A percentile compares a stretch with the other conserved stretches of the same genome.
Conservation (phyloP, 768 basidiomycete genomes). For the Boletus fagicola region DNA sequence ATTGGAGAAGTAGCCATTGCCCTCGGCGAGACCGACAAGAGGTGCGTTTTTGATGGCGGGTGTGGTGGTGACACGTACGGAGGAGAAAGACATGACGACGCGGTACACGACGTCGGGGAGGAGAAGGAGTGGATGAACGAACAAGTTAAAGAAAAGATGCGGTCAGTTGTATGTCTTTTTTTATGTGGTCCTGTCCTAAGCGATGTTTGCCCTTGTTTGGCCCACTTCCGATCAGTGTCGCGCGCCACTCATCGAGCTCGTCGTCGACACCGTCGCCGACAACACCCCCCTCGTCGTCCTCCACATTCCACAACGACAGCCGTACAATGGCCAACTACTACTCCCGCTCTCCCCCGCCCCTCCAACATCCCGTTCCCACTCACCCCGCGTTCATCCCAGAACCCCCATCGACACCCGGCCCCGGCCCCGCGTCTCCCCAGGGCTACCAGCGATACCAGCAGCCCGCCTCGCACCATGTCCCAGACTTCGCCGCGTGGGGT, state of each 20-base stretch:
- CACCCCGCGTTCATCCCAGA: slow-evolving; percentile 85
- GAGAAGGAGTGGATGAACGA: slow-evolving; percentile 21
- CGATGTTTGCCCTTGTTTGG: slow-evolving; percentile 24
- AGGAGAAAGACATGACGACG: slow-evolving; percentile 41
- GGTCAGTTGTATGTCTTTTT: slow-evolving; percentile 10
- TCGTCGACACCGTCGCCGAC: neutral
- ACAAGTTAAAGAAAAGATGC: slow-evolving; percentile 3
- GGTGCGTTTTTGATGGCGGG: slow-evolving; percentile 87
- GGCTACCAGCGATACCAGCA: slow-evolving; percentile 38
- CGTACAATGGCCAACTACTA: slow-evolving; percentile 35
- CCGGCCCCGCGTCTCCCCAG: slow-evolving; percentile 66
- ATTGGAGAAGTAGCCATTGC: slow-evolving; percentile 83
- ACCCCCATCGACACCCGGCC: slow-evolving; percentile 69
- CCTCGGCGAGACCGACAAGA: slow-evolving; percentile 77
- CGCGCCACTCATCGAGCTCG: neutral
- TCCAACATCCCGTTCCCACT: slow-evolving; percentile 86
- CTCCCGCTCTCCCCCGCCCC: slow-evolving; percentile 67
- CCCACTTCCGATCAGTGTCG: neutral
- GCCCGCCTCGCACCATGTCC: slow-evolving; percentile 37
- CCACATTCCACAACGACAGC: neutral
- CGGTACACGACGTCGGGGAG: slow-evolving; percentile 10
- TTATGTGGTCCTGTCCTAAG: slow-evolving; percentile 12
- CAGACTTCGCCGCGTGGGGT: slow-evolving; percentile 70
- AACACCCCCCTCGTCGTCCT: neutral
- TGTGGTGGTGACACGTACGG: slow-evolving; percentile 61